Evolutionary conservation across 2,329 filamentous ascomycete species (phyloP), one percentile per base, ranked within the genome.

Genomic region (Blastomyces silverae): DNA sequence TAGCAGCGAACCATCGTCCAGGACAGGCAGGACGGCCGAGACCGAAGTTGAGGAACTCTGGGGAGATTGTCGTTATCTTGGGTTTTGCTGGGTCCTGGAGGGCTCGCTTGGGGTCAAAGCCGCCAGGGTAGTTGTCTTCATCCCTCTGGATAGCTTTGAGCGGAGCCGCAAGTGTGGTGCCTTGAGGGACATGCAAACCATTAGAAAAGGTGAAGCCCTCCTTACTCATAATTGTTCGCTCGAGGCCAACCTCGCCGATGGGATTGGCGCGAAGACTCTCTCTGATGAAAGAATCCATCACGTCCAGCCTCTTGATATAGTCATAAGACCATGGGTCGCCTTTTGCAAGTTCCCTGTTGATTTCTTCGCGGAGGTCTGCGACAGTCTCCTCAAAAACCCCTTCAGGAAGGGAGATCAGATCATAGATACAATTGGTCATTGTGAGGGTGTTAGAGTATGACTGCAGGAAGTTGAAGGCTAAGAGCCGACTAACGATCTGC

Each of bases 241-340:
- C 63, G 37, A 71, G 64, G 46, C 69, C 67, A 50, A 65, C 63
- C 42, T 68, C 69, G 53, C 65, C 66, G 17, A 69, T 65, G 15
- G 66, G 64, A 52, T 68, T 64, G 22, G 63, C 44, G 50, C 68
- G 69, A 15, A 70, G 55, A 34, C 65, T 67, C 53, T 70, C 69
- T 53, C 69, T 64, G 57, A 70, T 66, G n/a, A 67, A 56, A 20
- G 67, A 68, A 60, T 70, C 69, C 61, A 64, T 67, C 63, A 68
- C 55, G 25, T 66, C 53, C 3, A 66, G 46, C 65, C 67, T 71
- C 39, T 69, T 57, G 48, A 20, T 67, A 67, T 59, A 67, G 22
- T 39, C 55, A 34, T 63, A 55, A 31, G 44, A 52, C 44, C 52
- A 66, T 22, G 42, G 50, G 28, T 61, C 61, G 10, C 50, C 53